Evolutionary conservation across 2,329 filamentous ascomycete genomes (phyloP).

Genomic region (Pleurostoma richardsiae): DNA sequence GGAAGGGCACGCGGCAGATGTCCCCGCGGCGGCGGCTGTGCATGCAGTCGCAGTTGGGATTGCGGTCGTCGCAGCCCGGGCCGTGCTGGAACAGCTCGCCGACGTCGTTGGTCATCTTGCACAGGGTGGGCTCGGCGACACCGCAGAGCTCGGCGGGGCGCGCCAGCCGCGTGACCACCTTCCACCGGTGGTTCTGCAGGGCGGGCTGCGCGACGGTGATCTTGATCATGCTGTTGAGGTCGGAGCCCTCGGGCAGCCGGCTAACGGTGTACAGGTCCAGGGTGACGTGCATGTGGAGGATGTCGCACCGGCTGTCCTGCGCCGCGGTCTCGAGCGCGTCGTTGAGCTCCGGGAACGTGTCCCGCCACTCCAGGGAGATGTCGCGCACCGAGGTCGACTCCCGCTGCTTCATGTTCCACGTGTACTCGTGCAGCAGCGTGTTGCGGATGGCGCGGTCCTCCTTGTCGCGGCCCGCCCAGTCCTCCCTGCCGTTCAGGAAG

Average conservation of each 20-base stretch:
- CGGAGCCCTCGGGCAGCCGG: conserved; percentile 53
- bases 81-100: conserved; percentile 44
- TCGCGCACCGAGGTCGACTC: conserved; percentile 52
- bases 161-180: conserved; percentile 53
- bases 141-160: conserved; percentile 51
- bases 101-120: conserved; percentile 44
- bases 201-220: conserved; percentile 49
- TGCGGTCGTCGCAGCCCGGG: conserved; percentile 42
- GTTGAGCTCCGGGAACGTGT: conserved; percentile 51
- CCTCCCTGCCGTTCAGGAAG: conserved; percentile 46
- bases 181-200: conserved; percentile 54
- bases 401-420: conserved; percentile 45
- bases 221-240: conserved; percentile 55
- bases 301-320: conserved; percentile 47
- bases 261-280: conserved; percentile 53
- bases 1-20: conserved; percentile 49
- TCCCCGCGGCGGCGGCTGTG: conserved; percentile 37
- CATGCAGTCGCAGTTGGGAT: conserved; percentile 46
- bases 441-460: conserved; percentile 33
- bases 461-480: conserved; percentile 35
- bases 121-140: conserved; percentile 32
- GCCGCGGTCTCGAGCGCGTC: conserved; percentile 43
- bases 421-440: conserved; percentile 54
- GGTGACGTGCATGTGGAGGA: conserved; percentile 58
- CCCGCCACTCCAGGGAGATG: conserved; percentile 51